Evolutionary conservation across 1,284 basidiomycete genomes (phyloP), one percentile per base, ranked within the genome.

Genomic region (Porodaedalea pini): DNA sequence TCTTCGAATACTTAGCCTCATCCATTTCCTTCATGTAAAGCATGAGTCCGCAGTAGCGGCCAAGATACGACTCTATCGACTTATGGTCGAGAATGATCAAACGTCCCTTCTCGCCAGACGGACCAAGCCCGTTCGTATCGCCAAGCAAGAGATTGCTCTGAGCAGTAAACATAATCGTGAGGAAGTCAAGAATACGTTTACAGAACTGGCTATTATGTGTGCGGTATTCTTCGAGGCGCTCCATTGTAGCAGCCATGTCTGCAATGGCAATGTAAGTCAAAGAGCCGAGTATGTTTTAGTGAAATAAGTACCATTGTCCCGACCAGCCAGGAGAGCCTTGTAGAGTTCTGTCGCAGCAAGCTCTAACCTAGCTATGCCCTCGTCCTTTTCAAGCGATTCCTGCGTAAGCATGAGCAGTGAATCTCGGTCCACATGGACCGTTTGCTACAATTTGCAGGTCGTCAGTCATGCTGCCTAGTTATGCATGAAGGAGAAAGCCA

Each of bases 21-120:
- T 95, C 93, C 85, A 97, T 95, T 74, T 99, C 96, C 69, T 94
- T 95, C 62, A 98, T 75, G 68, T 96, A 99, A 13, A 98, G 78
- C 72, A 98, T 85, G 49, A 99, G 70, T 1, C 95, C 95, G 48
- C 89, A 85, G 70, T 98, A 98, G 49, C 86, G 80, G 25, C 90
- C 92, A 8, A 98, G 80, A 67, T 90, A 90, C 27, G 79, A 77
- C 67, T 98, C 93, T 69, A 98, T 78, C 11, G 81, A 76, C 52
- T 78, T 75, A 69, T 96, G 94, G 4, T 80, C 75, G 6, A 78
- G 69, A 29, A 93, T 73, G 5, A 71, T 71, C 3, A 81, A 76
- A 50, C 76, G 75, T 17, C 78, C 75, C 34, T 73, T 69, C 23
- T 72, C 68, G 32, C 71, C 68, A 7, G 71, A 63, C 58, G 78